These are phyloP conservation scores for Blastomyces percursus DNA, from an alignment of 2,329 filamentous ascomycete genomes.

Conservation along the genomic window DNA sequence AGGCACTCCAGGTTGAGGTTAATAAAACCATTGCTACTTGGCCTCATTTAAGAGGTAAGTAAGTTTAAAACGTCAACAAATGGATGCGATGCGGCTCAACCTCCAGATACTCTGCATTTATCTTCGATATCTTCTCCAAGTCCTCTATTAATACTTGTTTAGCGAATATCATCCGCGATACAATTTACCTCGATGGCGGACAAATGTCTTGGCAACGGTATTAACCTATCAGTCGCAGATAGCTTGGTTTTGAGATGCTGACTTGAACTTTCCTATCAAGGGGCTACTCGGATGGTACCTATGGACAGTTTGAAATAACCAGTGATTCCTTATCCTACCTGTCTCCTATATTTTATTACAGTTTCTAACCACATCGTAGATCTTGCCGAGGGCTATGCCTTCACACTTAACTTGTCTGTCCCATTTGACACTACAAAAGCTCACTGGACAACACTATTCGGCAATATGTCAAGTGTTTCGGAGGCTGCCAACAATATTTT, in stretches of 20 bases:
- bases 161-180: conserved; percentile 51
- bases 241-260: neutral
- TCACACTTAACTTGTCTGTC: conserved; percentile 48
- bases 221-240: neutral
- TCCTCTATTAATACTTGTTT: conserved; percentile 10
- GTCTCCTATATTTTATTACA: neutral
- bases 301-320: neutral
- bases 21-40: conserved; percentile 52
- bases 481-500: conserved; percentile 41
- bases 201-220: conserved; percentile 42
- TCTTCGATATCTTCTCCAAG: neutral
- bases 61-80: neutral
- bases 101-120: neutral
- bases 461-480: conserved; percentile 39
- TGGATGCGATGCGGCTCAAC: neutral
- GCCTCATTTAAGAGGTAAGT: conserved; percentile 33
- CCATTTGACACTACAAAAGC: conserved; percentile 41
- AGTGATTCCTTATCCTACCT: neutral
- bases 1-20: conserved; percentile 41
- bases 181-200: conserved; percentile 56
- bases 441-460: conserved; percentile 46
- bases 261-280: neutral
- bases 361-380: conserved; percentile 26
- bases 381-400: conserved; percentile 44
- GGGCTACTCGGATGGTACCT: neutral